Conservation (phyloP, 2,329 filamentous ascomycete species). For the Aspergillus intermedius region DNA sequence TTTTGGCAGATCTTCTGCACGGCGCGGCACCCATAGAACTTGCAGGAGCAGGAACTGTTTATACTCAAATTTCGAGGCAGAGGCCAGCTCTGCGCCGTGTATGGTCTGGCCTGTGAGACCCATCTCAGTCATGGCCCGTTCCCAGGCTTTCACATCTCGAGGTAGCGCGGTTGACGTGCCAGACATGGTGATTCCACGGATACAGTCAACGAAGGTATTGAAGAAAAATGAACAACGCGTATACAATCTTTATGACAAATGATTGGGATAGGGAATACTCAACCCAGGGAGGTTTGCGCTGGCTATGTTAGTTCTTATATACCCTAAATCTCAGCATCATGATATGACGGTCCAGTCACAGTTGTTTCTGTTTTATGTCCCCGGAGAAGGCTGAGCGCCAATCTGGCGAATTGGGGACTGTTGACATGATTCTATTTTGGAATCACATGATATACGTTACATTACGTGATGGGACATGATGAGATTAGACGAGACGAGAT, state of each 20-base stretch:
- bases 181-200: neutral
- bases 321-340: neutral
- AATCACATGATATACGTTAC: neutral
- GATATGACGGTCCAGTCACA: neutral
- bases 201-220: neutral
- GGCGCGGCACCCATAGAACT: constrained; percentile 1
- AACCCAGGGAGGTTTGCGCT: neutral
- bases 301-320: neutral
- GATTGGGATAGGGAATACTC: neutral
- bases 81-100: constrained; percentile 4
- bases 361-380: neutral
- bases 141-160: neutral
- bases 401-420: no score
- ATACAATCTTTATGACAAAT: no score
- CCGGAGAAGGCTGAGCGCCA: no score
- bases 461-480: no score
- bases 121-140: neutral
- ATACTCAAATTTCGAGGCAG: neutral
- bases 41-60: neutral
- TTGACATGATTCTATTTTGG: no score
- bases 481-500: no score
- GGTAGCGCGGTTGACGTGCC: neutral
- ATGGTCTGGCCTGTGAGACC: constrained; percentile 2
- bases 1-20: neutral
- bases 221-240: neutral